These are phyloP conservation scores for Aspergillus conjunctus DNA, from an alignment of 495 filamentous ascomycete species.

Conservation along the genomic window DNA sequence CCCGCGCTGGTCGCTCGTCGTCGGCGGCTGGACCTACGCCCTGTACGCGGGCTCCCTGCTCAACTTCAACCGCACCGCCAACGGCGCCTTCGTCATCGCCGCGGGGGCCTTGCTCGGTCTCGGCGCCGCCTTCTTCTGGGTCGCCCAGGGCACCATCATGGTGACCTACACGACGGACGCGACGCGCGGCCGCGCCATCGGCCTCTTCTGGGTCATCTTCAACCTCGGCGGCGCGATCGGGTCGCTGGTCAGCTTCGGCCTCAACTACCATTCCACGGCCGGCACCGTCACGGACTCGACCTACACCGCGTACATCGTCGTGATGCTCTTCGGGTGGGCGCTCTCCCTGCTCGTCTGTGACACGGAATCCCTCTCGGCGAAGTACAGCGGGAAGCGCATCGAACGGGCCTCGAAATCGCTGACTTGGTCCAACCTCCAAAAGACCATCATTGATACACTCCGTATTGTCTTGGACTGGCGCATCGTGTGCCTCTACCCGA, in stretches of 20 bases:
- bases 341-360: slow-evolving; percentile 16
- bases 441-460: background rate
- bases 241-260: slow-evolving; percentile 50
- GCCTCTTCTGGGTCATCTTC: slow-evolving; percentile 58
- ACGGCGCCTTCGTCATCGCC: slow-evolving; percentile 77
- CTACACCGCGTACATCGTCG: slow-evolving; percentile 51
- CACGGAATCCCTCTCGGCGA: background rate
- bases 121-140: slow-evolving; percentile 55
- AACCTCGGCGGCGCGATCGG: slow-evolving; percentile 56
- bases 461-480: slow-evolving; percentile 39
- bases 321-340: slow-evolving; percentile 51
- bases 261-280: slow-evolving; percentile 47
- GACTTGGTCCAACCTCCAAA: background rate
- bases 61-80: slow-evolving; percentile 55
- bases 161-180: slow-evolving; percentile 54
- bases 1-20: slow-evolving; percentile 40
- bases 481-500: slow-evolving; percentile 50
- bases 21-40: slow-evolving; percentile 49
- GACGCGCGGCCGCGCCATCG: slow-evolving; percentile 54
- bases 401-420: background rate
- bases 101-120: slow-evolving; percentile 53
- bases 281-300: slow-evolving; percentile 49
- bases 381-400: background rate
- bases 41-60: slow-evolving; percentile 47
- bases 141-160: slow-evolving; percentile 59